phyloP scores from a whole-genome alignment of 106 monocot genomes.

The Phalaenopsis equestris region DNA sequence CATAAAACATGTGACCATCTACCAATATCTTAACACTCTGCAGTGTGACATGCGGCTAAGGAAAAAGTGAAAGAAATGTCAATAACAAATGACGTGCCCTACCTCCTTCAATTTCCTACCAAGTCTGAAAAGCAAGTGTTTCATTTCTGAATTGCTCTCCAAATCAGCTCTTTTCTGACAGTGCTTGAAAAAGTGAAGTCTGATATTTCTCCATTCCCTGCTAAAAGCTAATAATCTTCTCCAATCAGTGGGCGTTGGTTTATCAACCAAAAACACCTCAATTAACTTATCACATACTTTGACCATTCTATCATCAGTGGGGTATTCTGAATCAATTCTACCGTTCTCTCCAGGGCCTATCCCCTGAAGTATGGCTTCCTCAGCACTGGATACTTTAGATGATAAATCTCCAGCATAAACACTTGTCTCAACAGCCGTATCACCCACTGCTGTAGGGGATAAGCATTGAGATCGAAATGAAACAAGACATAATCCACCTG shows the following conservation, averaged over 20 bases:
- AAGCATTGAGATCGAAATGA: slow-evolving; percentile 3
- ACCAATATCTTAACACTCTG: neutral
- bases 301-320: slow-evolving; percentile 55
- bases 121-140: slow-evolving; percentile 79
- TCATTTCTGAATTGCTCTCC: slow-evolving; percentile 71
- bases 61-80: neutral
- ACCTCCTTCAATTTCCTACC: slow-evolving; percentile 94
- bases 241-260: slow-evolving; percentile 89
- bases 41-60: neutral
- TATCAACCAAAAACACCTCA: slow-evolving; percentile 93
- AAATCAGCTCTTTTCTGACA: slow-evolving; percentile 78
- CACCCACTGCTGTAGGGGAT: slow-evolving; percentile 26
- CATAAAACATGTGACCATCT: neutral
- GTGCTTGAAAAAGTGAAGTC: slow-evolving; percentile 71
- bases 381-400: slow-evolving; percentile 8
- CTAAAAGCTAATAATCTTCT: slow-evolving; percentile 93
- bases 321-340: slow-evolving; percentile 7
- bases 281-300: slow-evolving; percentile 85
- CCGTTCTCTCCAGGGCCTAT: slow-evolving; percentile 12
- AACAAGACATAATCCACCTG: neutral
- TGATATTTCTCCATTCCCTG: slow-evolving; percentile 68
- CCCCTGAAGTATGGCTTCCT: slow-evolving; percentile 1
- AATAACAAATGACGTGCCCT: neutral
- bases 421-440: slow-evolving; percentile 29
- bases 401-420: slow-evolving; percentile 28